Evolutionary conservation across 2,329 filamentous ascomycete genomes (phyloP), one percentile per base, ranked within the genome.

Genomic region (Ophiosphaerella narmari): DNA sequence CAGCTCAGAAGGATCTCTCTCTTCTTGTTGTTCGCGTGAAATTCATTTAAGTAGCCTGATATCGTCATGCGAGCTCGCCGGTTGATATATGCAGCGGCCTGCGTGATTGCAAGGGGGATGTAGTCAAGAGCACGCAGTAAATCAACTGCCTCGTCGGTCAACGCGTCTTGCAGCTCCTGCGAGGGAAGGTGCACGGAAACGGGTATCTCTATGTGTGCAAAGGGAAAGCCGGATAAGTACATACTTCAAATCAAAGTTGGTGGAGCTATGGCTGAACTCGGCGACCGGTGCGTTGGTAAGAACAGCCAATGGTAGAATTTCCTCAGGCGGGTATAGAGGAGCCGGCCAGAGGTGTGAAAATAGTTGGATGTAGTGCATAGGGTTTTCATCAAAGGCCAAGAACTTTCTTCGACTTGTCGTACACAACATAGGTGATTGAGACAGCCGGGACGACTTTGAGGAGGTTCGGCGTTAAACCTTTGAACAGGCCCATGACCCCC

Each of bases 361-460:
- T n/a, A n/a, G n/a, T n/a, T n/a, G n/a, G n/a, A n/a, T n/a, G n/a
- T n/a, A n/a, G n/a, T n/a, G n/a, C n/a, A n/a, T n/a, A n/a, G n/a
- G n/a, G n/a, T n/a, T n/a, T n/a, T 72, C 63, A 75, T 14, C 62
- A 66, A 5, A 75, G 50, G 7, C 67, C 63, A 12, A 75, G 57
- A 0, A 62, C 57, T 41, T 72, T 68, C 53, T 75, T 75, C 16
- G 69, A 71, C 47, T 75, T 72, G 59, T 75, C 73, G 58, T 75
- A 75, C 2, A 75, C 73, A 21, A 75, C 73, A 34, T 74, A 75
- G 4, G 73, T 75, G 71, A 99, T 97, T 65, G 91, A 96, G 45
- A 99, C 87, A 26, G 94, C 91, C 2, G 94, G 94, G 8, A 94
- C 91, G 32, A 99, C 94, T 78, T 99, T 99, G 63, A 99, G 80